Base-by-base conservation (phyloP, 1,284 basidiomycete genomes). In the Pulveroboletus sp. region DNA sequence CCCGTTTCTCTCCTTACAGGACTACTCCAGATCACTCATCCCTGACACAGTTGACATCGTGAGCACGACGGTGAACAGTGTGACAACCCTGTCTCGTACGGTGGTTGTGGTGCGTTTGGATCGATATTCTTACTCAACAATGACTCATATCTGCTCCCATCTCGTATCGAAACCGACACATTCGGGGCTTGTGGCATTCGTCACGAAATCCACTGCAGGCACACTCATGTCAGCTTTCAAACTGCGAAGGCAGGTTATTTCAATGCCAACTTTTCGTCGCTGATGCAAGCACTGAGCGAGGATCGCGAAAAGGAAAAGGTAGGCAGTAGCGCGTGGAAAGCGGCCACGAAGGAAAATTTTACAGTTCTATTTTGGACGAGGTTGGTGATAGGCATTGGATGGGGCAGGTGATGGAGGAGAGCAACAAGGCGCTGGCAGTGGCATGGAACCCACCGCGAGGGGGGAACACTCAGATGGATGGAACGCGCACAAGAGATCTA, bases 51-150 rank as follows among this genome's bases (percentile, higher is more conserved):
- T 21, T 21, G 89, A 92, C 65, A 79, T 91, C 24, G 75, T 91
- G 33, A 81, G 76, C 46, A 84, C 83, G 5, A 73, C 82, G 0
- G 67, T 89, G 47, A 77, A 60, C 53, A 86, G 82, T 47, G 71
- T 91, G 24, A 84, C 76, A 29, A 76, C 82, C 1, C 71, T 91
- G 16, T 82, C 88, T 3, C 80, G 81, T 35, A 78, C 77, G 17
- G 80, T 82, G 54, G 81, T 47, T 82, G 87, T 0, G 82, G 86
- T 6, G 80, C 85, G 1, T 82, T 87, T 59, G 82, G 84, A 13
- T 81, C 89, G 3, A 83, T 90, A 45, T 91, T 90, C 70, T 75
- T 91, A n/a, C 75, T 91, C 15, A 92, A 92, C 74, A 92, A 91
- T 61, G 71, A 89, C 42, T 79, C 86, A 87, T 66, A 72, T 92